Base-by-base conservation (phyloP, 331 rosid species). In the Prunus yedoensis region DNA sequence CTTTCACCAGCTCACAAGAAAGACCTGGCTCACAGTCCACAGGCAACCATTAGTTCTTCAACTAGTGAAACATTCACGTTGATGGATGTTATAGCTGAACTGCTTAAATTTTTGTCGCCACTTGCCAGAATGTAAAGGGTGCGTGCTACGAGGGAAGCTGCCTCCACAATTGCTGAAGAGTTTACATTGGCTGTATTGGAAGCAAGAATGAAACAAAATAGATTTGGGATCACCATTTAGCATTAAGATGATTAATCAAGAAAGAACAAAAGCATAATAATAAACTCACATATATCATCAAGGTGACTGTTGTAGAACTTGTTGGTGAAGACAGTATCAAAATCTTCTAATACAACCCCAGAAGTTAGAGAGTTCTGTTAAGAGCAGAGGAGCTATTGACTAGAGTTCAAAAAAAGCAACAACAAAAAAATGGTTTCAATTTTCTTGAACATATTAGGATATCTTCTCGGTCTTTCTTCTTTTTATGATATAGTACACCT, bases 101-200 rank as follows among this genome's bases (percentile, higher is more conserved):
- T 81, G 70, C 76, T 77, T 78, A 79, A 62, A 80, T 82, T 77
- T 52, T 77, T 81, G 73, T 80, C 73, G 74, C 80, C 90, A 71
- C 83, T 87, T 17, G 96, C 89, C 43, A 94, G 98, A 59, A 87
- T 74, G 81, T 90, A 94, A 71, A 94, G 89, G 82, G 94, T 83
- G 14, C 97, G 96, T 21, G 96, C 94, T 80, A 90, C 81, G 83
- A 91, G 90, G 81, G 96, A 90, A 88, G 98, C 96, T 30, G 98
- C 93, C 16, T 93, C 96, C 79, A 61, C 91, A 61, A 91, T 71
- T 20, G 97, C 87, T 18, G 98, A 91, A 30, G 96, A 86, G 86
- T 94, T 88, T 75, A 91, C 61, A 70, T 94, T 94, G 58, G 86
- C 97, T 94, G 93, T 85, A 87, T 49, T 14, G 12, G 18, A 62